phyloP scores from a whole-genome alignment of 108 stramenopile species.

The Nitzschia palea region DNA sequence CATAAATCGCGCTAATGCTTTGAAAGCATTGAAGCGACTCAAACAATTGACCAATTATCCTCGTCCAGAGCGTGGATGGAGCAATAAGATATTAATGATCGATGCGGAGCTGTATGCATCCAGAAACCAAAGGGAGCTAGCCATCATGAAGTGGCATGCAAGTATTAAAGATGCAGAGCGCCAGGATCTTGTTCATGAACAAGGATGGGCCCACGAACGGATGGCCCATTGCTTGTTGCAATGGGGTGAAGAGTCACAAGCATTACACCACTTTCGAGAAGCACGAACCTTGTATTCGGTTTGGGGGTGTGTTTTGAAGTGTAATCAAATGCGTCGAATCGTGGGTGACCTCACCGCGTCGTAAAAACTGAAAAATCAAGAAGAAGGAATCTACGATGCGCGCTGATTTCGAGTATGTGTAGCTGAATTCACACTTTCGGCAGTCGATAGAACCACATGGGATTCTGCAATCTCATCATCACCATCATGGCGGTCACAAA shows the following conservation, averaged over 20 bases:
- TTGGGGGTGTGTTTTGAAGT: slow-evolving; percentile 19
- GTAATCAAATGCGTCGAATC: neutral
- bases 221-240: neutral
- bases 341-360: neutral
- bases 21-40: slow-evolving; percentile 1
- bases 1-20: neutral
- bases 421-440: too few species aligned
- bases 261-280: neutral
- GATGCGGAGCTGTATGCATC: slow-evolving; percentile 13
- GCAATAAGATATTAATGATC: slow-evolving; percentile 17
- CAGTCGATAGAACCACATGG: too few species aligned
- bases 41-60: neutral
- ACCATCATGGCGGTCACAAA: too few species aligned
- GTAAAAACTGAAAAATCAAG: too few species aligned
- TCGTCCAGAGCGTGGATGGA: slow-evolving; percentile 4
- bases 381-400: too few species aligned
- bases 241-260: slow-evolving; percentile 6
- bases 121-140: neutral
- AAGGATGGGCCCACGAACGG: slow-evolving; percentile 29
- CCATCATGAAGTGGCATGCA: neutral
- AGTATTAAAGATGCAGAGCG: slow-evolving; percentile 13
- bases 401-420: too few species aligned
- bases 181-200: slow-evolving; percentile 15
- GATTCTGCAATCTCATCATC: too few species aligned
- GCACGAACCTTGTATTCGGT: slow-evolving; percentile 13